Conservation (phyloP, 1,139 yeast genomes). For the Geotrichum macrosporum region DNA sequence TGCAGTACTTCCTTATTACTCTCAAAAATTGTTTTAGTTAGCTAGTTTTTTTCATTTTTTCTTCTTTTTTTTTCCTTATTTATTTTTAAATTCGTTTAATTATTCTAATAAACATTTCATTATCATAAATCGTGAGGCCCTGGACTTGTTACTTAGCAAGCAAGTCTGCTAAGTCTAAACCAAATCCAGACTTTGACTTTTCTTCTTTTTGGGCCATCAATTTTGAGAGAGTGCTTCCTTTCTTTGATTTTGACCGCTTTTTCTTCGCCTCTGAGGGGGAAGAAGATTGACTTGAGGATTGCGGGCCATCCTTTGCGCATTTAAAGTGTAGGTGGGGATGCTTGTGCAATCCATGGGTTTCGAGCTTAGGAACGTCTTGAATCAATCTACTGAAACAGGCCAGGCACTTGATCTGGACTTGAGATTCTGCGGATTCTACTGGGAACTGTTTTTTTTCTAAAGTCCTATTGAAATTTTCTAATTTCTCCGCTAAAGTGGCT, state of each 20-base stretch:
- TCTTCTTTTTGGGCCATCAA: constrained; percentile 7
- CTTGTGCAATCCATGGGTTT: no score
- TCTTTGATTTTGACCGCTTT: constrained; percentile 6
- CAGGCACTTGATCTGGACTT: neutral
- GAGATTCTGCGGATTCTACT: neutral
- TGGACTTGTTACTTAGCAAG: constrained; percentile 1
- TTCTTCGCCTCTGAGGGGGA: neutral
- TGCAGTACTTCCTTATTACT: neutral
- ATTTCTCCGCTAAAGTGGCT: neutral
- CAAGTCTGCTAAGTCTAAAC: constrained; percentile 6
- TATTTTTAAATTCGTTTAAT: no score
- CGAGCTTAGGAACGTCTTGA: constrained; percentile 5
- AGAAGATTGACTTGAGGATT: neutral
- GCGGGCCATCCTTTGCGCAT: no score
- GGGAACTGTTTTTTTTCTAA: neutral
- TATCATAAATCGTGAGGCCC: no score
- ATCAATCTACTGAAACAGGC: neutral
- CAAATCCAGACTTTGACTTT: neutral
- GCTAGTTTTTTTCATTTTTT: neutral
- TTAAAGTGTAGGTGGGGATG: no score
- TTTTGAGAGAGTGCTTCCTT: constrained; percentile 2
- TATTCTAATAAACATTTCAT: no score
- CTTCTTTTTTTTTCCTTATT: neutral
- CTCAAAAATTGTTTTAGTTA: neutral
- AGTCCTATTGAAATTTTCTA: neutral